Evolutionary conservation across 2,329 filamentous ascomycete genomes (phyloP).

Genomic region (Hymenoscyphus occultus): DNA sequence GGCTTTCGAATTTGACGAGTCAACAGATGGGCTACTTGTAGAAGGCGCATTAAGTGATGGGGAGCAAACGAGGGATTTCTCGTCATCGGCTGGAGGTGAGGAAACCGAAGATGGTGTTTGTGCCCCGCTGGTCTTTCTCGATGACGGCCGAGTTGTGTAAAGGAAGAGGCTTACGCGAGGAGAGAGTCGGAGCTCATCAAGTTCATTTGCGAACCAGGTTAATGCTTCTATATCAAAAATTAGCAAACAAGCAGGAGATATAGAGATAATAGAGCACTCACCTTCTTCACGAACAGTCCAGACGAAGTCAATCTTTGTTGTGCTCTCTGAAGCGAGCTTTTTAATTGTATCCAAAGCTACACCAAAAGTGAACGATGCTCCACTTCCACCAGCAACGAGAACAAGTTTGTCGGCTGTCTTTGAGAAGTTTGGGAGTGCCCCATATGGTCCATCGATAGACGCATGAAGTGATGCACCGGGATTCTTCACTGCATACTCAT

Average conservation of each 20-base stretch:
- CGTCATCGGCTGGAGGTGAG: conserved; percentile 14
- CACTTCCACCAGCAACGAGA: conserved; percentile 59
- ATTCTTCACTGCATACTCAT: conserved; percentile 48
- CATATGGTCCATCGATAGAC: conserved; percentile 59
- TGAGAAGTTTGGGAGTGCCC: conserved; percentile 50
- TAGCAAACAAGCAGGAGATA: not conserved
- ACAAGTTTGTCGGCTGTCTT: conserved; percentile 52
- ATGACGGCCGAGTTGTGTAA: conserved; percentile 29
- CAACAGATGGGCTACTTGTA: not conserved
- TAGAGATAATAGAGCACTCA: conserved; percentile 24
- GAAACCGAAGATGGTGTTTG: conserved; percentile 5
- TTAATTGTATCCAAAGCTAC: conserved; percentile 46
- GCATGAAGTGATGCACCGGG: conserved; percentile 49
- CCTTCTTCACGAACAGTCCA: conserved; percentile 49
- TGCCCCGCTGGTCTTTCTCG: conserved; percentile 2
- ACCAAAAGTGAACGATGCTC: conserved; percentile 57
- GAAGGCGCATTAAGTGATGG: not conserved
- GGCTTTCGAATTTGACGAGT: not conserved
- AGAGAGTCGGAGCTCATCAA: conserved; percentile 31
- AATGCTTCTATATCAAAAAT: conserved; percentile 18
- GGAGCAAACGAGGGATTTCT: conserved; percentile 15
- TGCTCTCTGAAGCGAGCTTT: conserved; percentile 37
- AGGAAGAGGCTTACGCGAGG: conserved; percentile 34
- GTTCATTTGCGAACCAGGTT: conserved; percentile 29
- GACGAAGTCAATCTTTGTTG: conserved; percentile 44